Conservation (phyloP, 441 rosid genomes). For the Oxalis stricta region DNA sequence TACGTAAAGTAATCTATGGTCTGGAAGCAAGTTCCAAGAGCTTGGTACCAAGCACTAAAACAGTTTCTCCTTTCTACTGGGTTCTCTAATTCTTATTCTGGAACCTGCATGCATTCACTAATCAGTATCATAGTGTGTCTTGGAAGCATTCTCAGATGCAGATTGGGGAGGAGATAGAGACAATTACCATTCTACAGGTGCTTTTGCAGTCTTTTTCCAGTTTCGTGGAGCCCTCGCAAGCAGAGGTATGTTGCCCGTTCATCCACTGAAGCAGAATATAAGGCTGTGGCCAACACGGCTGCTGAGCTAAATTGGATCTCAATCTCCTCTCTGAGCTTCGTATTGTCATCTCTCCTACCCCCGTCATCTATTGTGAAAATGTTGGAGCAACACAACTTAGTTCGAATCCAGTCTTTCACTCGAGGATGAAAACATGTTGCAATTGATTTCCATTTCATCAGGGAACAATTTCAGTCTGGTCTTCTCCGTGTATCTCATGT, state of each 20-base stretch:
- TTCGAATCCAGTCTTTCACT: neutral
- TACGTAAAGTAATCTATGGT: too few species aligned
- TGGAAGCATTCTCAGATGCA: neutral
- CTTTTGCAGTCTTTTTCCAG: neutral
- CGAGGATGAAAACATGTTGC: neutral
- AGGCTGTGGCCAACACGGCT: neutral
- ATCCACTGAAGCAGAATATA: neutral
- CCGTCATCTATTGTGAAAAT: neutral
- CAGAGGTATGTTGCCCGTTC: neutral
- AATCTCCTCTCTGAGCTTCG: neutral
- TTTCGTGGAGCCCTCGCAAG: too few species aligned
- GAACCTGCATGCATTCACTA: too few species aligned
- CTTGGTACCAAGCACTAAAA: too few species aligned
- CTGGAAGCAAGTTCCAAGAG: too few species aligned
- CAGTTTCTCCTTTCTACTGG: too few species aligned
- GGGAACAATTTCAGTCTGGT: neutral
- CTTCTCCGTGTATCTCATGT: too few species aligned
- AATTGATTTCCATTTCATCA: neutral
- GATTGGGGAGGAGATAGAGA: neutral
- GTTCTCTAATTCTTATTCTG: too few species aligned
- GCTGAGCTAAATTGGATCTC: neutral
- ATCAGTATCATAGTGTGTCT: too few species aligned
- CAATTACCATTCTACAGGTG: neutral
- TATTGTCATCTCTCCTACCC: fast-evolving
- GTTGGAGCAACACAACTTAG: neutral